These are phyloP conservation scores for Penicillium sp. DNA, from an alignment of 2,329 filamentous ascomycete species.

Conservation along the genomic window DNA sequence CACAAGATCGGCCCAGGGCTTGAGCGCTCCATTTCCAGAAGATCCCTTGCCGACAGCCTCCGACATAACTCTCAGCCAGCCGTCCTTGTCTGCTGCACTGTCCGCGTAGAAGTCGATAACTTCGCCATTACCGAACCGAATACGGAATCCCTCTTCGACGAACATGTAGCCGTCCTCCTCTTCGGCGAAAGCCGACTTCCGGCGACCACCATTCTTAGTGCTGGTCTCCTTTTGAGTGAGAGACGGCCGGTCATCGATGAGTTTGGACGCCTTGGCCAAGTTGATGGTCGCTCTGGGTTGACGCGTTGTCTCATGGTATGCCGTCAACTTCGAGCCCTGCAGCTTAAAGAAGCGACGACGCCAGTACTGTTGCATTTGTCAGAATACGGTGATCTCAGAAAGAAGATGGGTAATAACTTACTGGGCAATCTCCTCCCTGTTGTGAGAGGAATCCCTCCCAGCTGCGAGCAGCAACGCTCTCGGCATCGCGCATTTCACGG, in stretches of 20 bases:
- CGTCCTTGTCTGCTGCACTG: conserved; percentile 78
- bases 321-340: conserved; percentile 82
- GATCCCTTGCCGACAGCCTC: conserved; percentile 62
- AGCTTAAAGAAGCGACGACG: conserved; percentile 96
- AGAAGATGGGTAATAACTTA: conserved; percentile 52
- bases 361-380: conserved; percentile 67
- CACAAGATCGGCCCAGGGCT: conserved; percentile 61
- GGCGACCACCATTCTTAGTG: conserved; percentile 70
- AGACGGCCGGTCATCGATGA: conserved; percentile 85
- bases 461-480: conserved; percentile 69
- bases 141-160: conserved; percentile 97
- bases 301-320: conserved; percentile 90
- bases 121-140: conserved; percentile 96
- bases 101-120: conserved; percentile 98
- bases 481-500: conserved; percentile 84
- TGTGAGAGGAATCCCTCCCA: conserved; percentile 91
- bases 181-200: conserved; percentile 92
- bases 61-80: conserved; percentile 84
- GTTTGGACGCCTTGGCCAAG: conserved; percentile 80
- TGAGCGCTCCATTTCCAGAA: conserved; percentile 42
- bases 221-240: conserved; percentile 79
- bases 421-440: conserved; percentile 94
- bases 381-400: neutral
- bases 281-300: conserved; percentile 97
- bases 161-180: conserved; percentile 99